Percentiles rank a stretch among this genome's conserved stretches.
phyloP scores from a whole-genome alignment of 164 flowering plant species.

The Annona squamosa region DNA sequence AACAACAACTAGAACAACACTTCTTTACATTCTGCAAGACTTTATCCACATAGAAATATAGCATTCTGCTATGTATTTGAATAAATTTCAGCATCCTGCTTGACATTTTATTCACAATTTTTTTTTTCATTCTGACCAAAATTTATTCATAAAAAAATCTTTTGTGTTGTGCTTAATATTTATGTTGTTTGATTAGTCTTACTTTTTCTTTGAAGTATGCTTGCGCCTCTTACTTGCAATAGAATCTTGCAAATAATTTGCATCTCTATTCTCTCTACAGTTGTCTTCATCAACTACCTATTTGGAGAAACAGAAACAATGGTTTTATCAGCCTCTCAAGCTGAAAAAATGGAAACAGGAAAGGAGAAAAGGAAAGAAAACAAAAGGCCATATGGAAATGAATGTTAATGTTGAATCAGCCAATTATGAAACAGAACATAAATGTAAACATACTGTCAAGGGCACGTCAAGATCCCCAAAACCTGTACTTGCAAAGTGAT shows the following conservation, averaged over 20 bases:
- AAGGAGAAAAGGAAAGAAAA: not conserved
- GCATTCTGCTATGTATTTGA: no score
- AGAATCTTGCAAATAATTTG: conserved; percentile 16
- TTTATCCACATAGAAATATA: no score
- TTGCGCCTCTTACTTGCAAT: conserved; percentile 18
- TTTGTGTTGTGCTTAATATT: conserved; percentile 14
- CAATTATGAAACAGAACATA: conserved; percentile 25
- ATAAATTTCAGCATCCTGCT: no score
- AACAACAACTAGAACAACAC: no score
- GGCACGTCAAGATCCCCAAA: conserved; percentile 30
- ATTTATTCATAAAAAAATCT: not conserved
- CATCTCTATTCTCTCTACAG: conserved; percentile 14
- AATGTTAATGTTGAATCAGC: not conserved
- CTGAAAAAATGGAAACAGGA: not conserved
- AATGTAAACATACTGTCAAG: conserved; percentile 21
- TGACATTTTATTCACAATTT: no score
- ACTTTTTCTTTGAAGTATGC: not conserved
- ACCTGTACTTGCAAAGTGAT: conserved; percentile 31
- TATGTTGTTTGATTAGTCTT: conserved; percentile 4
- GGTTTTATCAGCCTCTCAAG: not conserved
- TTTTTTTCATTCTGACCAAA: not conserved
- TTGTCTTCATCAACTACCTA: conserved; percentile 12
- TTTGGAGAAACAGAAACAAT: conserved; percentile 15
- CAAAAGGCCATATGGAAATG: not conserved
- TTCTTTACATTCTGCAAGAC: no score